These are phyloP conservation scores for Avena eriantha DNA, from an alignment of 176 grass and related monocot species.

Conservation along the genomic window DNA sequence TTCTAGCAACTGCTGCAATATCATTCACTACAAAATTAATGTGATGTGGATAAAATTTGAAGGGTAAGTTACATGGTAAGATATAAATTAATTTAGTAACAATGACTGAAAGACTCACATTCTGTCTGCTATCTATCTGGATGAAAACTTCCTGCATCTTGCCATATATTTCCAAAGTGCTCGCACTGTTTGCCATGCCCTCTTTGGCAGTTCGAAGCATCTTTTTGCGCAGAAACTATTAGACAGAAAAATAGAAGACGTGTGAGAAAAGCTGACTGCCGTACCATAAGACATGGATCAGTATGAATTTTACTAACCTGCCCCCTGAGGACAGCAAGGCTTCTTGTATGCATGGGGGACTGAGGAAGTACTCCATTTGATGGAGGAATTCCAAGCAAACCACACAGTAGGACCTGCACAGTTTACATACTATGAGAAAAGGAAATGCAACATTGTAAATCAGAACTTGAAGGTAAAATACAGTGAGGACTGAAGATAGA, in stretches of 20 bases:
- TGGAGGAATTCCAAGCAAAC: slow-evolving; percentile 90
- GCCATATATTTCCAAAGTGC: slow-evolving; percentile 78
- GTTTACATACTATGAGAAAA: slow-evolving; percentile 47
- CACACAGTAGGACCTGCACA: slow-evolving; percentile 78
- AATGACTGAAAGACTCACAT: slow-evolving; percentile 42
- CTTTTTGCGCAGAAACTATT: slow-evolving; percentile 76
- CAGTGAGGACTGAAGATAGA: neutral
- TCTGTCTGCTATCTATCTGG: slow-evolving; percentile 58
- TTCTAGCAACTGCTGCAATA: neutral
- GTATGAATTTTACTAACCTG: slow-evolving; percentile 67
- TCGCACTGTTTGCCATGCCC: slow-evolving; percentile 57
- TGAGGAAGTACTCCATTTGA: slow-evolving; percentile 97
- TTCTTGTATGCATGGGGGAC: slow-evolving; percentile 97
- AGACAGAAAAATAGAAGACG: slow-evolving; percentile 17
- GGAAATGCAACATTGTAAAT: neutral
- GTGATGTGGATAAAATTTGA: neutral
- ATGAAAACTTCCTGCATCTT: slow-evolving; percentile 91
- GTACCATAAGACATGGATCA: slow-evolving; percentile 18
- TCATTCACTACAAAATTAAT: neutral
- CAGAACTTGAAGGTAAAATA: slow-evolving; percentile 16
- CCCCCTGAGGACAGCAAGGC: slow-evolving; percentile 81
- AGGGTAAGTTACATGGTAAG: neutral
- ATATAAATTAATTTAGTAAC: slow-evolving; percentile 28
- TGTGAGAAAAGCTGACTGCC: neutral
- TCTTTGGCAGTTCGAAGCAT: slow-evolving; percentile 85